Base-by-base conservation (phyloP, 192 early-diverging fungal genomes). In the Coemansia sp. region DNA sequence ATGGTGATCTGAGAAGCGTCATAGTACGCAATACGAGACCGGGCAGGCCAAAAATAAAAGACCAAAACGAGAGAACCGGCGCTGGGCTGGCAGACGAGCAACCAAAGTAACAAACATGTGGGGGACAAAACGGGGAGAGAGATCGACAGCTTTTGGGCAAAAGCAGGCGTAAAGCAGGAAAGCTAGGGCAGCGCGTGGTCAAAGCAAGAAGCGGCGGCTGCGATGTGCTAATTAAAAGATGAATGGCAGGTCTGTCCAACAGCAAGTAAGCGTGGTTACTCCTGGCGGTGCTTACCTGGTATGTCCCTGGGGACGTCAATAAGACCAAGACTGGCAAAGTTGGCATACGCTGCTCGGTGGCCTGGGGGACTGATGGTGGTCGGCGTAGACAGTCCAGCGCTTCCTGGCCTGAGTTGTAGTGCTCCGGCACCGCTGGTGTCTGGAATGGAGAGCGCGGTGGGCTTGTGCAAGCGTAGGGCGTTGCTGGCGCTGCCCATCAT, bases 201-300 rank as follows among this genome's bases (percentile, higher is more conserved):
- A 59, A 20, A 59, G 58, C 58, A 59, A 20, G 34, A n/a, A 59
- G 35, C 6, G 35, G 35, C 29, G 3, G 30, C 29, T 53, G 34
- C 3, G 20, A 15, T 59, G 34, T 16, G 7, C 29, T 53, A 53
- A 53, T 53, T 30, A 56, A 30, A 30, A 2, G 41, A 6, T 16
- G 15, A 41, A 41, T 41, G 10, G 39, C 39, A 41, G 45, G 18
- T 18, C 53, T 3, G 6, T 2, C 29, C 29, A 15, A 16, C 53
- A 34, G 15, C 6, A 16, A 16, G 29, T 16, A 16, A 16, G 29
- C 29, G 30, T 13, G 53, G 53, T 56, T 56, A 56, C 53, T 16
- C 53, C 6, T 56, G 40, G 35, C 16, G 41, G 24, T 30, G 38
- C 76, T 64, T 79, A 79, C 76, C 68, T 58, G 76, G 71, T 43